Base-by-base conservation (phyloP, 2,329 filamentous ascomycete genomes). In the Pseudogymnoascus sp. region DNA sequence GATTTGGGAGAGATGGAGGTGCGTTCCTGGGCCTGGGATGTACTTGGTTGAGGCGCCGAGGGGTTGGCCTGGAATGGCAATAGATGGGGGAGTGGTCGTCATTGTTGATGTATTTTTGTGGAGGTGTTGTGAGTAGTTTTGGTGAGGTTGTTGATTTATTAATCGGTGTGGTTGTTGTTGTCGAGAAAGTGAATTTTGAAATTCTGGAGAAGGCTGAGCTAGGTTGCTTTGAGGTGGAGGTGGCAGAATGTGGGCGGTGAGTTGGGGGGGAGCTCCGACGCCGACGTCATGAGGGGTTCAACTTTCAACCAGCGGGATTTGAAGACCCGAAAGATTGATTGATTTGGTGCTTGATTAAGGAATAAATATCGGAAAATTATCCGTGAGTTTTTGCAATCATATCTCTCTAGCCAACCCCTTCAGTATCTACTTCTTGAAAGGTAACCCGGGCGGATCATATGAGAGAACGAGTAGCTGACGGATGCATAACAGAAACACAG, bases 11-110 rank as follows among this genome's bases (percentile, higher is more conserved):
- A 87, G 79, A 74, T 90, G 81, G 65, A 95, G 79, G 73, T 97
- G 90, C 0, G 91, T 96, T 65, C 92, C 94, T 9, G 89, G 78
- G 12, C 92, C 92, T 26, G 90, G 81, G 38, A 80, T 74, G 73
- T 87, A 92, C 65, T 83, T 82, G 60, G 80, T 77, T 15, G 79
- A 74, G 15, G 86, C 75, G 28, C 89, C 92, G 38, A 99, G 82
- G 48, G 84, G 76, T 71, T 94, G 89, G 71, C 94, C 94, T 9
- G 94, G 94, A 55, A 95, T 80, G 59, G 86, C 89, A 66, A 90
- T 60, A 12, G 37, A 58, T 21, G 34, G 30, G 6, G 28, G n/a
- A 34, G n/a, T 71, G 64, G 78, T 45, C 15, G 35, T 28, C 38
- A 48, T 59, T 59, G 38, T 48, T 35, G 38, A 7, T 58, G 23